phyloP scores from a whole-genome alignment of 768 basidiomycete genomes.

The Russula virescens region DNA sequence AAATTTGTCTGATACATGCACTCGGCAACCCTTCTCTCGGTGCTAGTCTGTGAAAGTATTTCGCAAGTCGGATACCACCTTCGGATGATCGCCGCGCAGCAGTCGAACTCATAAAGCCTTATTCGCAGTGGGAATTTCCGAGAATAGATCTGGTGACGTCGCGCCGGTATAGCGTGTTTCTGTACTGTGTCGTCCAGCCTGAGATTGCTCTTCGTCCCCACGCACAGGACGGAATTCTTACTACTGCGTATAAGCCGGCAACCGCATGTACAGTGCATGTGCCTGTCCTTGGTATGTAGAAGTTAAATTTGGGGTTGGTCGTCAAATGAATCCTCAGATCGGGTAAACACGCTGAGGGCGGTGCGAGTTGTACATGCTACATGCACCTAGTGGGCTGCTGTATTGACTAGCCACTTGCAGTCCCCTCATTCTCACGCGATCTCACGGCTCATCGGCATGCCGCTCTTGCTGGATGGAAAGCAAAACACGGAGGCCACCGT shows the following conservation, averaged over 20 bases:
- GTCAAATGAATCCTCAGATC: constrained; percentile 7
- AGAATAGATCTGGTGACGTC: constrained; percentile 1
- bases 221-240: neutral
- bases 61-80: neutral
- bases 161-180: constrained; percentile 4
- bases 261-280: constrained; percentile 16
- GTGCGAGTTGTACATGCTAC: neutral
- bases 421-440: constrained; percentile 8
- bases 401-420: constrained; percentile 9
- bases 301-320: constrained; percentile 8
- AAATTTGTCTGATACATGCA: constrained; percentile 20
- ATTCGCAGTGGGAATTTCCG: neutral
- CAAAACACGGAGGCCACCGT: neutral
- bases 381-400: neutral
- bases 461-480: no score
- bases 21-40: constrained; percentile 7
- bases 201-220: neutral
- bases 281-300: constrained; percentile 1
- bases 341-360: constrained; percentile 1
- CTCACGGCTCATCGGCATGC: constrained; percentile 5
- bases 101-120: constrained; percentile 2
- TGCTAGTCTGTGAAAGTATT: neutral
- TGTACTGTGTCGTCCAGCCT: neutral
- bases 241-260: constrained; percentile 1
- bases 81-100: constrained; percentile 4